phyloP scores from a whole-genome alignment of 345 rosid species.

The Eucalyptus virginea region DNA sequence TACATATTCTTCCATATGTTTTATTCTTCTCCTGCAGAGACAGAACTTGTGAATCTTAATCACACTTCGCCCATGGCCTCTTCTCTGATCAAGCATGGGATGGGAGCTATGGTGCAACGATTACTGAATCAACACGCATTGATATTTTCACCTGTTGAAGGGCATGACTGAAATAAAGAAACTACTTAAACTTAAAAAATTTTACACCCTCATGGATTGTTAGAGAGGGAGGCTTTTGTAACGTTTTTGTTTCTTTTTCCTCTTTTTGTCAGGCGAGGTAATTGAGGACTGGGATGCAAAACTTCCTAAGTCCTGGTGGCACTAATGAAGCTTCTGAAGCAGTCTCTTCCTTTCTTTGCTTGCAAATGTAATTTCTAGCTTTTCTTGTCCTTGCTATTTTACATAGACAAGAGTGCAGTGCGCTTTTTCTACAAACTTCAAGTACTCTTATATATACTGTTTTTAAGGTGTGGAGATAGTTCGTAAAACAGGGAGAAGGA shows the following conservation, averaged over 20 bases:
- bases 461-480: background rate
- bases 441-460: background rate
- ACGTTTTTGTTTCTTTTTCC: background rate
- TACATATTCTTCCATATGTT: background rate
- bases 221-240: background rate
- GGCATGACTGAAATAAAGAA: background rate
- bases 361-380: background rate
- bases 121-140: background rate
- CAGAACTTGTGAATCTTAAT: background rate
- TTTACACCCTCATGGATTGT: background rate
- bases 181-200: background rate
- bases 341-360: background rate
- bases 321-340: background rate
- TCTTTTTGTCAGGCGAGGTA: background rate
- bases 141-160: background rate
- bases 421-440: background rate
- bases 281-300: background rate
- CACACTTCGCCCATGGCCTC: background rate
- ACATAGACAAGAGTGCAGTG: slow-evolving; percentile 1
- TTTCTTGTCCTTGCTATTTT: background rate
- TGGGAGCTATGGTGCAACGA: background rate
- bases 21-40: background rate
- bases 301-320: background rate
- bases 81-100: background rate
- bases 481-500: background rate